These are phyloP conservation scores for Moesziomyces sp. DNA, from an alignment of 1,284 basidiomycete species.

Conservation along the genomic window DNA sequence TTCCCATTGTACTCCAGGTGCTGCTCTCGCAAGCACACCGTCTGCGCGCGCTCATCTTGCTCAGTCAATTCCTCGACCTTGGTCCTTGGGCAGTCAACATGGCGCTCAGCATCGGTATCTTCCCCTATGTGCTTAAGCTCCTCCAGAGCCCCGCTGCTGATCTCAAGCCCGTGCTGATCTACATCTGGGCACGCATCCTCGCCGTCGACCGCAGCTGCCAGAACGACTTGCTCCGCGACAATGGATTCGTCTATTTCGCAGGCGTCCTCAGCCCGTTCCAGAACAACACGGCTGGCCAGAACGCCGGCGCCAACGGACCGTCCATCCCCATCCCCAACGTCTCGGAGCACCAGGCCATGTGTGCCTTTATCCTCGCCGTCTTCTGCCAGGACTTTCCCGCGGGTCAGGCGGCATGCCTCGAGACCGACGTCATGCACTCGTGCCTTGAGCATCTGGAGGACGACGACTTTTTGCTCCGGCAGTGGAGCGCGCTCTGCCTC, in stretches of 20 bases:
- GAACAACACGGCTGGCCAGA: conserved; percentile 25
- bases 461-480: conserved; percentile 88
- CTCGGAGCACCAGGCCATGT: conserved; percentile 98
- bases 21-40: conserved; percentile 95
- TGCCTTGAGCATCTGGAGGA: conserved; percentile 85
- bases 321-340: conserved; percentile 79
- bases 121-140: conserved; percentile 96
- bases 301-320: conserved; percentile 66
- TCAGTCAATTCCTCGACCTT: conserved; percentile 96
- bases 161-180: conserved; percentile 95
- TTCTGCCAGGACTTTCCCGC: conserved; percentile 86
- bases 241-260: conserved; percentile 66
- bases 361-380: conserved; percentile 94
- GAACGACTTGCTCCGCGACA: conserved; percentile 84
- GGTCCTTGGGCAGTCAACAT: conserved; percentile 98
- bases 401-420: conserved; percentile 87
- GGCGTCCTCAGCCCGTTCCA: conserved; percentile 62
- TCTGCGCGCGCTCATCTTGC: conserved; percentile 91
- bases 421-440: conserved; percentile 86
- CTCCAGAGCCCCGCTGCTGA: conserved; percentile 94
- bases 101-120: conserved; percentile 97
- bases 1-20: conserved; percentile 96
- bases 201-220: conserved; percentile 95
- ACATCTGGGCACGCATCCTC: conserved; percentile 97
- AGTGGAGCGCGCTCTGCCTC: conserved; percentile 94